A percentile compares a stretch with the other conserved stretches of the same genome.
phyloP scores from a whole-genome alignment of 257 asterid species.

The Przewalskia tangutica region DNA sequence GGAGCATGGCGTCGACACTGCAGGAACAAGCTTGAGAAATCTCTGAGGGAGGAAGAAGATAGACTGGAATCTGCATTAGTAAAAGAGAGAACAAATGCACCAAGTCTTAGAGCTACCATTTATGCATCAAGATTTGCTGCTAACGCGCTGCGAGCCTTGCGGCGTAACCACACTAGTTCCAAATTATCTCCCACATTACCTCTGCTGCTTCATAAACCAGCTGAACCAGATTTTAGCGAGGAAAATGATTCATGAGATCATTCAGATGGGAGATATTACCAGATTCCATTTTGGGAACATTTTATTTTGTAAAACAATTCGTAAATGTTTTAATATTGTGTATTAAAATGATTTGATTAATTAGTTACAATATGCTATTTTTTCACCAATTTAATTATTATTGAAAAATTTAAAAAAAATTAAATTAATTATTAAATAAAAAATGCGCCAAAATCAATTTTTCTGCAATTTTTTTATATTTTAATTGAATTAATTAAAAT shows the following conservation, averaged over 20 bases:
- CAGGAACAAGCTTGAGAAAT: slow-evolving; percentile 39
- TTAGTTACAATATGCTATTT: no score
- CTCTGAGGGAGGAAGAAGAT: slow-evolving; percentile 35
- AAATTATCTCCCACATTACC: slow-evolving; percentile 29
- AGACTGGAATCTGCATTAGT: slow-evolving; percentile 19
- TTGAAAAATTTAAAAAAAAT: no score
- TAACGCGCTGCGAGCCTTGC: slow-evolving; percentile 20
- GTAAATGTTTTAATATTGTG: no score
- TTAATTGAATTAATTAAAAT: no score
- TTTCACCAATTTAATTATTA: no score
- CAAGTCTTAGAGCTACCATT: slow-evolving; percentile 38
- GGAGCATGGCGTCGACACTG: slow-evolving; percentile 53
- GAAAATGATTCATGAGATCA: background rate
- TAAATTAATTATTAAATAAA: no score
- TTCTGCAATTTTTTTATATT: no score
- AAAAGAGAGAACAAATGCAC: slow-evolving; percentile 13
- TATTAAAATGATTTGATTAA: no score
- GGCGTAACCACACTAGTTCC: background rate
- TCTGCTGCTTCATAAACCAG: slow-evolving; percentile 50
- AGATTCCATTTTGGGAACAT: no score
- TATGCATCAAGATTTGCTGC: slow-evolving; percentile 52
- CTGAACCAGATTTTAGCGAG: slow-evolving; percentile 46
- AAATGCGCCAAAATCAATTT: no score
- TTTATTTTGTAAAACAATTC: no score
- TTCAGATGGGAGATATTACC: background rate